Evolutionary conservation across 192 early-diverging fungal genomes (phyloP), one percentile per base, ranked within the genome.

Genomic region (Backusella morwellensis): DNA sequence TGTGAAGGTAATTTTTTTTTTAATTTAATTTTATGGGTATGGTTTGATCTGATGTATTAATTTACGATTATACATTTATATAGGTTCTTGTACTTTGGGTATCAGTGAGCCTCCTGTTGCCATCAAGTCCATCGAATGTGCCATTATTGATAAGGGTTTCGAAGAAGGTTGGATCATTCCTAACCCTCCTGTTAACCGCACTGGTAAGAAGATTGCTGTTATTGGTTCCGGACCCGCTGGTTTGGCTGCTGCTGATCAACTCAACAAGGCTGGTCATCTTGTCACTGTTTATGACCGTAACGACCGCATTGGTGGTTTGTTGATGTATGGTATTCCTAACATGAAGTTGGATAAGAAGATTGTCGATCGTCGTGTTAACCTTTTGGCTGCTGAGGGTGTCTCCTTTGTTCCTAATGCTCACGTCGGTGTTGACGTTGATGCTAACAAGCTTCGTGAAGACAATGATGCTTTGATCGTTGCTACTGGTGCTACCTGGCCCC

Each of bases 291-390:
- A 96, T 78, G 98, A 99, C 83, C 93, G 98, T 76, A 96, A 98
- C 76, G 98, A 99, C 75, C 92, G 96, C 50, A 89, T 95, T 74
- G 98, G 98, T 80, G 98, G 98, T 66, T 84, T 99, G 68, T 89
- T 99, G 75, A 95, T 97, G 89, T 99, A 99, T 85, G 98, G 98
- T 77, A 99, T 99, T 72, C 98, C 98, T 63, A 99, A 99, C 89
- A 99, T 99, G 98, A 99, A 99, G 89, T 92, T 99, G 40, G 98
- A 99, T 88, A 99, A 99, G 90, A 88, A 89, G 56, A 83, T 97
- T 78, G 96, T 98, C 36, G 95, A 96, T 82, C 90, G 98, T 56
- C 94, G 98, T 68, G 88, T 98, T 72, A 96, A 98, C 76, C 89
- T 98, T 82, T 88, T 99, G 86, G 94, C 91, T 5, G 92, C 91